Percentiles rank a stretch among this genome's conserved stretches.
Conservation (phyloP, 495 filamentous ascomycete genomes). For the Penicillium manginii region DNA sequence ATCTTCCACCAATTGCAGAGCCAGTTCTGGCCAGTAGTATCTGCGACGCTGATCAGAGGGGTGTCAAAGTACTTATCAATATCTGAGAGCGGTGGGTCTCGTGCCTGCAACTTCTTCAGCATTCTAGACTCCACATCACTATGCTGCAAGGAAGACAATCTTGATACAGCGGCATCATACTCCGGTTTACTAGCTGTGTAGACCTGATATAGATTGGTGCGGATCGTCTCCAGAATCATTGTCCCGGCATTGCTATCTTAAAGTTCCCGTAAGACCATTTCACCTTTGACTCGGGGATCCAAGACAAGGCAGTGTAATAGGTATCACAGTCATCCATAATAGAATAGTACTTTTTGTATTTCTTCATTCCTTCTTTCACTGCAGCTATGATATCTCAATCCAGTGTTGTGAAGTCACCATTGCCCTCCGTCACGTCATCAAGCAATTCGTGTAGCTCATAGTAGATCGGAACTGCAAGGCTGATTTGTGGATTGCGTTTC, state of each 20-base stretch:
- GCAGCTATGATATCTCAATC: slow-evolving; percentile 16
- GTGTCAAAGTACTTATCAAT: no score
- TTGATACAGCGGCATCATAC: no score
- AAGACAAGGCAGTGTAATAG: slow-evolving; percentile 15
- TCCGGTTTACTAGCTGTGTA: background rate
- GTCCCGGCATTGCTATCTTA: slow-evolving; percentile 3
- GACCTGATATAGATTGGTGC: background rate
- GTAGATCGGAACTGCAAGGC: slow-evolving; percentile 14
- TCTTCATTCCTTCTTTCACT: slow-evolving; percentile 16
- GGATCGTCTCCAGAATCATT: background rate
- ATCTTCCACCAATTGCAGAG: no score
- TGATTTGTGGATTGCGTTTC: slow-evolving; percentile 21
- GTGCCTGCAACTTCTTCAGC: no score
- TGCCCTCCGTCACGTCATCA: slow-evolving; percentile 1
- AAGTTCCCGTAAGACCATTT: slow-evolving; percentile 10
- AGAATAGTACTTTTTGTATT: no score
- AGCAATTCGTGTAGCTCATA: slow-evolving; percentile 17
- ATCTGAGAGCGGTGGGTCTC: no score
- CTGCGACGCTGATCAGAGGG: no score
- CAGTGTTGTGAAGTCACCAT: slow-evolving; percentile 7
- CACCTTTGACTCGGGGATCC: no score
- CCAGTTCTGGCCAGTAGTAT: no score
- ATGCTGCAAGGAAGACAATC: background rate
- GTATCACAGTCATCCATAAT: slow-evolving; percentile 16
- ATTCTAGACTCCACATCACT: background rate